Base-by-base conservation (phyloP, 2,329 filamentous ascomycete species). In the Gliomastix tumulicola region DNA sequence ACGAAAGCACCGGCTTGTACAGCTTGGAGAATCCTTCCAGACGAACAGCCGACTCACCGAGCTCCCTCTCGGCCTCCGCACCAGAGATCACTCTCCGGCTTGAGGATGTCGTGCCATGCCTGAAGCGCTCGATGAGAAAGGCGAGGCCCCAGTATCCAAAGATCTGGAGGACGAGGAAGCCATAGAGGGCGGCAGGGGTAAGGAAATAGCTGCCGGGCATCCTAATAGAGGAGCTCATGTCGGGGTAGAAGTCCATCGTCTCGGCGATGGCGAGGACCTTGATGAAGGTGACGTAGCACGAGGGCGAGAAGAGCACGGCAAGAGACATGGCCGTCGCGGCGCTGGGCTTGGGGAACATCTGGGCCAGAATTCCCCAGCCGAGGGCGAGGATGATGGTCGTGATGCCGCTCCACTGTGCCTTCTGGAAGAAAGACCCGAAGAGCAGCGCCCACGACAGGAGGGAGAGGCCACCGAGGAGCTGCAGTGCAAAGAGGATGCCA, bases 381-480 rank as follows among this genome's bases (percentile, higher is more conserved):
- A 36, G 1, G 22, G n/a, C 20, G 21, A 36, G n/a, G 10, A 36
- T 27, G 22, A 36, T 15, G 11, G 34, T 15, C 11, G 23, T 27
- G 8, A 36, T 27, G 22, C 34, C 34, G 23, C 34, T 36, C 22
- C 27, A 10, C 22, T 27, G 21, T 27, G 34, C 21, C 36, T 49
- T 51, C 21, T 44, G 49, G 47, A 65, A 64, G 42, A 62, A 64
- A n/a, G 59, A 43, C 0, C 60, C 54, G 2, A 51, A 57, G 4
- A 82, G 82, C 10, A 84, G 69, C n/a, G 69, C 76, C 30, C 76
- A 76, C 15, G 85, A 65, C 5, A 82, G 83, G n/a, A 82, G 73
- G 55, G 55, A 47, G 55, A 64, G 38, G 50, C 74, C 40, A 51
- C 70, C 44, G 56, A 69, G 43, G 46, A 68, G 55, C 63, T 79